Percentiles rank a stretch among this genome's conserved stretches.
Evolutionary conservation across 2,329 filamentous ascomycete genomes (phyloP).

Genomic region (Myriosclerotinia duriaeana): DNA sequence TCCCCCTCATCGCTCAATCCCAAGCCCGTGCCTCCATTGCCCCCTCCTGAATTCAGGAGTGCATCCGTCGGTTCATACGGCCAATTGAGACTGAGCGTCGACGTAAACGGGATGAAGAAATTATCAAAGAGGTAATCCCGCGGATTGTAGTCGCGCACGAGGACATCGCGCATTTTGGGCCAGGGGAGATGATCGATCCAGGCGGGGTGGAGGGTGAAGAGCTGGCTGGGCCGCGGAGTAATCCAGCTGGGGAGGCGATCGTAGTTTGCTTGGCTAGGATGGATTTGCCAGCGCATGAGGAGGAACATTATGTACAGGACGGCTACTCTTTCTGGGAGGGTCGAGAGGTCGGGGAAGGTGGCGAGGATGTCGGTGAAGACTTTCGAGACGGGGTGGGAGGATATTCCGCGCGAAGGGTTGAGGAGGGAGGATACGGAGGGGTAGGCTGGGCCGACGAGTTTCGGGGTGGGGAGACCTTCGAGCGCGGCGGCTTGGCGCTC

Average conservation of each 20-base stretch:
- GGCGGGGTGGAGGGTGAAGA: constrained; percentile 66
- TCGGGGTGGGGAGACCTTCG: constrained; percentile 61
- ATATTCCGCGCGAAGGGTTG: constrained; percentile 62
- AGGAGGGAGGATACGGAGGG: constrained; percentile 77
- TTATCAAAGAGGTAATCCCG: constrained; percentile 67
- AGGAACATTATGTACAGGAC: constrained; percentile 86
- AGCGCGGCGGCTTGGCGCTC: constrained; percentile 65
- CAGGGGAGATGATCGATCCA: constrained; percentile 86
- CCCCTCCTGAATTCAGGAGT: constrained; percentile 56
- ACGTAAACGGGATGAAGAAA: constrained; percentile 81
- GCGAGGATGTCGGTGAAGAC: constrained; percentile 81
- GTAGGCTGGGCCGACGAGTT: constrained; percentile 73
- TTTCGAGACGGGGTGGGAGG: constrained; percentile 75
- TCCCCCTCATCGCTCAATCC: constrained; percentile 52
- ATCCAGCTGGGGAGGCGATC: constrained; percentile 73
- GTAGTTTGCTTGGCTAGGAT: constrained; percentile 76
- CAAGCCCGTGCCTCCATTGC: constrained; percentile 56
- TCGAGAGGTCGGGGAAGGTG: constrained; percentile 77
- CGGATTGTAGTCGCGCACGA: constrained; percentile 53
- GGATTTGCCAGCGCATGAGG: constrained; percentile 81
- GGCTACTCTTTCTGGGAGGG: constrained; percentile 79
- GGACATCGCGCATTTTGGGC: constrained; percentile 69
- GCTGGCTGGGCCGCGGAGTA: constrained; percentile 64
- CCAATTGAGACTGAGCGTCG: constrained; percentile 77
- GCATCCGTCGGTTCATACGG: constrained; percentile 73